These are phyloP conservation scores for Vitis amurensis DNA, from an alignment of 164 flowering plant species.

Conservation along the genomic window DNA sequence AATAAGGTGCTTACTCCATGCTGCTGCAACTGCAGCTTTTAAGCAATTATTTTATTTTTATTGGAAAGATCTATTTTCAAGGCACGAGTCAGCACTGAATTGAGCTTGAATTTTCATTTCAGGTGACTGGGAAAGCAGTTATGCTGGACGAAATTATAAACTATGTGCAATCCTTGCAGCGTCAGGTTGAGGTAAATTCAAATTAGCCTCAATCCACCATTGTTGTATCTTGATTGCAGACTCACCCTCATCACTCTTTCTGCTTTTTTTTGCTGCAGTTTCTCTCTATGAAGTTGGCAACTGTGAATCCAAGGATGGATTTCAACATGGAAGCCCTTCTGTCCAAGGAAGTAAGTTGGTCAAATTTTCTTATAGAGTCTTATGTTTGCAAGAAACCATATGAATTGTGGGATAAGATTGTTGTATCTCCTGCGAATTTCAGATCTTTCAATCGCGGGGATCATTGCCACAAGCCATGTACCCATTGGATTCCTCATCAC, in stretches of 20 bases:
- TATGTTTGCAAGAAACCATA: background rate
- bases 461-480: conserved; percentile 37
- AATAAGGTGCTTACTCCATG: conserved; percentile 59
- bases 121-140: conserved; percentile 96
- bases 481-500: conserved; percentile 44
- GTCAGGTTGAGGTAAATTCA: conserved; percentile 85
- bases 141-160: conserved; percentile 97
- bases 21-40: background rate
- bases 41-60: background rate
- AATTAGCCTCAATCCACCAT: background rate
- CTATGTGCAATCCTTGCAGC: conserved; percentile 91
- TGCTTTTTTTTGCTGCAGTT: conserved; percentile 41
- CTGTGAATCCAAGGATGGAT: conserved; percentile 69
- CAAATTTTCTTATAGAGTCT: background rate
- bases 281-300: conserved; percentile 78
- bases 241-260: background rate
- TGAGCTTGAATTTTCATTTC: conserved; percentile 11
- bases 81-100: background rate
- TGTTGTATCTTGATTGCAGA: background rate
- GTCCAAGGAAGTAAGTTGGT: conserved; percentile 61
- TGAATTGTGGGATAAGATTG: background rate
- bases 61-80: background rate
- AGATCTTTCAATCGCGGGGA: conserved; percentile 61
- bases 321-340: conserved; percentile 53
- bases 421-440: conserved; percentile 4